A percentile compares a stretch with the other conserved stretches of the same genome.
These are phyloP conservation scores for Globisporangium acanthophoron DNA, from an alignment of 352 stramenopile species.

Conservation along the genomic window DNA sequence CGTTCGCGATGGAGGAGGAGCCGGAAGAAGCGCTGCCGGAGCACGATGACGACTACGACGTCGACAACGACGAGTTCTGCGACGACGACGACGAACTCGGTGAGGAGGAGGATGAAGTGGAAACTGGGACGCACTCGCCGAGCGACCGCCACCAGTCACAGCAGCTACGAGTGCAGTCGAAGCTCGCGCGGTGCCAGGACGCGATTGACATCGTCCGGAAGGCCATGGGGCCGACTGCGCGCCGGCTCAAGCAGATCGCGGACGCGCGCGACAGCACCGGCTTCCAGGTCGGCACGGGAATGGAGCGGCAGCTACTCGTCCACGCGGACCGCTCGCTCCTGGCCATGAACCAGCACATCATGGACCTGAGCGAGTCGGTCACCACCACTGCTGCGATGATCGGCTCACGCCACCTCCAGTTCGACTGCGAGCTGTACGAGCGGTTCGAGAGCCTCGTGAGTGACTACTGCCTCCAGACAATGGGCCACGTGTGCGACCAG, in stretches of 20 bases:
- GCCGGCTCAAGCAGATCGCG: constrained; percentile 13
- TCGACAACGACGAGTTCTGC: background rate
- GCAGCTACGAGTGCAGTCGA: constrained; percentile 9
- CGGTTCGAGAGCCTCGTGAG: constrained; percentile 40
- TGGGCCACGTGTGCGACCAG: constrained; percentile 45
- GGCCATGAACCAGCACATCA: constrained; percentile 15
- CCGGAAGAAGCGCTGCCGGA: background rate
- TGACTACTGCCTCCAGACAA: constrained; percentile 50
- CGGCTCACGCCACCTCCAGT: background rate
- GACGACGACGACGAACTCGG: background rate
- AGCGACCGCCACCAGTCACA: background rate
- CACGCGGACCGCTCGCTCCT: constrained; percentile 27
- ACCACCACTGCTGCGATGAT: background rate
- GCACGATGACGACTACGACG: background rate
- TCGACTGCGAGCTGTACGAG: constrained; percentile 16
- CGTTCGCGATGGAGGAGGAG: constrained; percentile 6
- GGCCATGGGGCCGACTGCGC: constrained; percentile 28
- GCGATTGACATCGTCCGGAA: constrained; percentile 41
- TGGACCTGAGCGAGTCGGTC: constrained; percentile 11
- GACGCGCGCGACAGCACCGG: background rate
- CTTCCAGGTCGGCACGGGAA: constrained; percentile 9
- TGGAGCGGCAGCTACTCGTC: constrained; percentile 31
- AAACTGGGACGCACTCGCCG: background rate
- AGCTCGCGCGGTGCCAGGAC: constrained; percentile 32
- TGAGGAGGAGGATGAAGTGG: background rate